Evolutionary conservation across 208 protist genomes (phyloP).

Genomic region (Trypanosomatidae sp.): DNA sequence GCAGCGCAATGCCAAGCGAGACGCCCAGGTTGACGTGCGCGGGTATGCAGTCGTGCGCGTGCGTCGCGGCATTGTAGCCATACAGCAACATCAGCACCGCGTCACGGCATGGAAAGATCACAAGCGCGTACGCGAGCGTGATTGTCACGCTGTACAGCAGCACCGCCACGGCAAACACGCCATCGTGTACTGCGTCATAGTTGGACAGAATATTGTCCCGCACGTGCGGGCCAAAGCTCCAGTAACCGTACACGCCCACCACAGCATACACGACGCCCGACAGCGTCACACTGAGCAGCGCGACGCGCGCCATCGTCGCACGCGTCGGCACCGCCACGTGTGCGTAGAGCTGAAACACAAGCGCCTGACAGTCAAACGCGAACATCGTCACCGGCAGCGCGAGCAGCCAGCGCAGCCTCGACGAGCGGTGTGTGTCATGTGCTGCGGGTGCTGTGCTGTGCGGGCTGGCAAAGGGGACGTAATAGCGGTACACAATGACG

Average conservation of each 20-base stretch:
- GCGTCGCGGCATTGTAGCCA: constrained; percentile 41
- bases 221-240: constrained; percentile 27
- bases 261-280: constrained; percentile 31
- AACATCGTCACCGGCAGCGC: constrained; percentile 73
- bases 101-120: constrained; percentile 66
- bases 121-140: constrained; percentile 37
- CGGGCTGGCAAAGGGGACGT: constrained; percentile 15
- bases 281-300: constrained; percentile 27
- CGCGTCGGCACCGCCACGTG: constrained; percentile 33
- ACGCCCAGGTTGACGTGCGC: constrained; percentile 55
- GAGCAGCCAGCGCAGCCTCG: constrained; percentile 26
- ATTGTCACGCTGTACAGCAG: constrained; percentile 40
- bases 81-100: constrained; percentile 68
- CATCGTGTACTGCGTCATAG: constrained; percentile 45
- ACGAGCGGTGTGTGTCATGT: constrained; percentile 2
- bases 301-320: constrained; percentile 37
- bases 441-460: background rate
- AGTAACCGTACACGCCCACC: constrained; percentile 63
- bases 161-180: constrained; percentile 43
- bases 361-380: constrained; percentile 68
- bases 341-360: constrained; percentile 70
- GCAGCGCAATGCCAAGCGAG: constrained; percentile 25
- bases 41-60: constrained; percentile 8
- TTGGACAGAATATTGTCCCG: constrained; percentile 65
- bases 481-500: constrained; percentile 60